A percentile compares a stretch with the other conserved stretches of the same genome.
phyloP scores from a whole-genome alignment of 2,329 filamentous ascomycete genomes.

The Neurospora sp. region DNA sequence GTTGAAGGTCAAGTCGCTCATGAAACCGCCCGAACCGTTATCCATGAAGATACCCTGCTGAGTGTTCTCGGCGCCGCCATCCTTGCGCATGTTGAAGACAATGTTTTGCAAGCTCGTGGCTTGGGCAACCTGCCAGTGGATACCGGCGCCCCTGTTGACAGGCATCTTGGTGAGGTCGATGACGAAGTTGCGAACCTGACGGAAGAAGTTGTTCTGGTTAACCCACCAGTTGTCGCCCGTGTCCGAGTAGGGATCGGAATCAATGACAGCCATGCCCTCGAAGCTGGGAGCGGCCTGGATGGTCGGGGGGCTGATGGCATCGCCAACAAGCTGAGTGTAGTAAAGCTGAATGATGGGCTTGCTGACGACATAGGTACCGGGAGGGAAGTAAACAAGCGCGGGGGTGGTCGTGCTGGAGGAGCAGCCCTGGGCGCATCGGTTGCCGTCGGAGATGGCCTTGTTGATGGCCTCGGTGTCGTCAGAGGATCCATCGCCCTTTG shows the following conservation, averaged over 20 bases:
- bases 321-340: slow-evolving; percentile 88
- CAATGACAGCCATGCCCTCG: slow-evolving; percentile 77
- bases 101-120: slow-evolving; percentile 75
- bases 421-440: slow-evolving; percentile 71
- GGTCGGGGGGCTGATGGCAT: slow-evolving; percentile 61
- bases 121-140: slow-evolving; percentile 82
- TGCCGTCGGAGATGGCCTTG: slow-evolving; percentile 63
- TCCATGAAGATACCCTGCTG: slow-evolving; percentile 79
- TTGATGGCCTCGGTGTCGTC: slow-evolving; percentile 92
- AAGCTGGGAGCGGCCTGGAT: slow-evolving; percentile 68
- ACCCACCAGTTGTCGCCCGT: slow-evolving; percentile 64
- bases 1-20: slow-evolving; percentile 75
- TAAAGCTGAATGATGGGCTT: slow-evolving; percentile 76
- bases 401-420: slow-evolving; percentile 77
- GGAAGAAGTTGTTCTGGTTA: slow-evolving; percentile 80
- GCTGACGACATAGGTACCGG: slow-evolving; percentile 76
- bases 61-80: slow-evolving; percentile 51
- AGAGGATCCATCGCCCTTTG: slow-evolving; percentile 54
- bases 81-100: slow-evolving; percentile 66
- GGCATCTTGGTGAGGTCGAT: slow-evolving; percentile 65
- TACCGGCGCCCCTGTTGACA: slow-evolving; percentile 52
- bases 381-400: slow-evolving; percentile 83
- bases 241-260: slow-evolving; percentile 72
- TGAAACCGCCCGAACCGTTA: slow-evolving; percentile 75
- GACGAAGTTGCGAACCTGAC: slow-evolving; percentile 71